A percentile compares a stretch with the other conserved stretches of the same genome.
Conservation (phyloP, 1,139 yeast genomes). For the Kodamaea ohmeri region DNA sequence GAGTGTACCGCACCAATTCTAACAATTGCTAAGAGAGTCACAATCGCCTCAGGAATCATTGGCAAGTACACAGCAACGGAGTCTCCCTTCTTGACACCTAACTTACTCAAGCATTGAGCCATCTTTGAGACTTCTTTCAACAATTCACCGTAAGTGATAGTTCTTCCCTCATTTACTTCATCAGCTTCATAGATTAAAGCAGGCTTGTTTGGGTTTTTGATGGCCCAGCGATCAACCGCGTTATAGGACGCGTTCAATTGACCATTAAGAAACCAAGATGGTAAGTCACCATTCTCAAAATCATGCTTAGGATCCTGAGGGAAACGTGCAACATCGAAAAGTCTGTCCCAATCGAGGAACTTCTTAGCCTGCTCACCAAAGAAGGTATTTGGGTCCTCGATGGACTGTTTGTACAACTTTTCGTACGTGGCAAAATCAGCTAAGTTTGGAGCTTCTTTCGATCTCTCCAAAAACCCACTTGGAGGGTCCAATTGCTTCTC, state of each 20-base stretch:
- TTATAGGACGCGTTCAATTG: constrained; percentile 75
- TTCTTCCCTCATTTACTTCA: constrained; percentile 63
- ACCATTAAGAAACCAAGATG: constrained; percentile 79
- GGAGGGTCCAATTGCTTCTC: constrained; percentile 51
- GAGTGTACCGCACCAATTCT: constrained; percentile 83
- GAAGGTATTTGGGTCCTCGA: constrained; percentile 62
- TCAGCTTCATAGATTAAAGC: constrained; percentile 84
- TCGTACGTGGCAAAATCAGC: constrained; percentile 55
- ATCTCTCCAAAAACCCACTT: constrained; percentile 53
- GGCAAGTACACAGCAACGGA: constrained; percentile 85
- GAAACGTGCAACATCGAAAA: constrained; percentile 56
- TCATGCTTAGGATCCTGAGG: constrained; percentile 51
- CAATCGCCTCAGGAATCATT: constrained; percentile 80
- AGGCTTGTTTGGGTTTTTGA: constrained; percentile 63
- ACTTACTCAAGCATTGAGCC: constrained; percentile 61
- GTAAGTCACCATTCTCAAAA: constrained; percentile 62
- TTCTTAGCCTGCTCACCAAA: constrained; percentile 62
- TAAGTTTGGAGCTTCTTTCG: constrained; percentile 48
- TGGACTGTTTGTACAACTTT: constrained; percentile 60
- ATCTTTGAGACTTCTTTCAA: constrained; percentile 66
- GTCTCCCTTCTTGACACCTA: constrained; percentile 79
- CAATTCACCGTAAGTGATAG: constrained; percentile 68
- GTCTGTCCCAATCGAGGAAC: constrained; percentile 60
- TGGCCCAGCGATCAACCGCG: constrained; percentile 79
- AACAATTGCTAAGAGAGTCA: constrained; percentile 68